Evolutionary conservation across 495 filamentous ascomycete species (phyloP).

Genomic region (Aspergillus wentii): DNA sequence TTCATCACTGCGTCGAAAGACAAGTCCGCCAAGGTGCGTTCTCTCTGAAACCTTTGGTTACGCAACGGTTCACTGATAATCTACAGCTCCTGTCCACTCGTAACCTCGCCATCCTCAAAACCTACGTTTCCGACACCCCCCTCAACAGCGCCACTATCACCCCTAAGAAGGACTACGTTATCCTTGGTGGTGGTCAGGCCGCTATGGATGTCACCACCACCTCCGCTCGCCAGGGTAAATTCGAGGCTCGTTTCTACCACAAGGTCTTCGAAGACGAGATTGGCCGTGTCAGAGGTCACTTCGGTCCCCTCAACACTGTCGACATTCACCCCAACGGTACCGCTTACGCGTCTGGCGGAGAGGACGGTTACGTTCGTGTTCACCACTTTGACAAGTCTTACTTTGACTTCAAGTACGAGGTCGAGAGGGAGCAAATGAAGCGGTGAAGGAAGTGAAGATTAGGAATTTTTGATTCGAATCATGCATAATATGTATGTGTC

Average conservation of each 20-base stretch:
- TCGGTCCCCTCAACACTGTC: constrained; percentile 88
- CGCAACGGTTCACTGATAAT: constrained; percentile 7
- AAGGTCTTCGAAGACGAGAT: constrained; percentile 99
- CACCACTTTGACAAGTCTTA: constrained; percentile 98
- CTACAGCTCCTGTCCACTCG: constrained; percentile 68
- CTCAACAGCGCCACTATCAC: constrained; percentile 93
- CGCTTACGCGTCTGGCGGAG: constrained; percentile 88
- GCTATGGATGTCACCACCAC: constrained; percentile 99
- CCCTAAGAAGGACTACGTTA: constrained; percentile 91
- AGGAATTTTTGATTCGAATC: too few species aligned
- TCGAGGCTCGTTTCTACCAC: constrained; percentile 98
- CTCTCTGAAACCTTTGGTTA: neutral
- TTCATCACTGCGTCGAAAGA: constrained; percentile 98
- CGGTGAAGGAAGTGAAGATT: constrained; percentile 30
- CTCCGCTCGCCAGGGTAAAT: constrained; percentile 88
- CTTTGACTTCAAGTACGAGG: constrained; percentile 98
- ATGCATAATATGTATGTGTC: constrained; percentile 39
- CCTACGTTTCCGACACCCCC: constrained; percentile 88
- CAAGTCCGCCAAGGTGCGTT: constrained; percentile 82
- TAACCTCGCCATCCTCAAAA: constrained; percentile 88
- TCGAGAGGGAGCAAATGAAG: constrained; percentile 67
- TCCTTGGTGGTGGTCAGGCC: constrained; percentile 95
- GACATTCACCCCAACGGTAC: constrained; percentile 86
- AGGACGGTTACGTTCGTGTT: constrained; percentile 97
- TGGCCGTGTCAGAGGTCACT: constrained; percentile 92